A percentile compares a stretch with the other conserved stretches of the same genome.
phyloP scores from a whole-genome alignment of 495 filamentous ascomycete genomes.

The Hypomontagnella submonticulosa region DNA sequence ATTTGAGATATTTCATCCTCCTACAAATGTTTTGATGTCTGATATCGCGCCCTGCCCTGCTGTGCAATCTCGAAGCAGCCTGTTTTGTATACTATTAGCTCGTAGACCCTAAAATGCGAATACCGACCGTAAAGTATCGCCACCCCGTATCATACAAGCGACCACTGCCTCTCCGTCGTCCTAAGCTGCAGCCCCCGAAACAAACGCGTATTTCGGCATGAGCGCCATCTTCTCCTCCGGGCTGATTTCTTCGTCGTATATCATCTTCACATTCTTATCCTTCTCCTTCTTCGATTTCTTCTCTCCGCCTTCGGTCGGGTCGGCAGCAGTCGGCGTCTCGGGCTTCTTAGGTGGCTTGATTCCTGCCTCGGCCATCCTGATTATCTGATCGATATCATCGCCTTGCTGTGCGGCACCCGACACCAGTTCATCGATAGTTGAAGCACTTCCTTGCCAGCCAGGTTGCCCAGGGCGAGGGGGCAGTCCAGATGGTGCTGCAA shows the following conservation, averaged over 20 bases:
- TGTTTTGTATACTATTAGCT: conserved; percentile 21
- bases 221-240: conserved; percentile 89
- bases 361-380: conserved; percentile 67
- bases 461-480: conserved; percentile 55
- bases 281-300: conserved; percentile 80
- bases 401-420: conserved; percentile 60
- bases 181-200: conserved; percentile 57
- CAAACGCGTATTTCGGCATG: conserved; percentile 80
- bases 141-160: conserved; percentile 25
- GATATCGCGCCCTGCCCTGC: conserved; percentile 6
- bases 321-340: conserved; percentile 54
- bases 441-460: conserved; percentile 51
- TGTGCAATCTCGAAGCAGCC: conserved; percentile 7
- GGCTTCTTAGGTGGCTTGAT: conserved; percentile 63
- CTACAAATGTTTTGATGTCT: conserved; percentile 20
- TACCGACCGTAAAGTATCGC: conserved; percentile 18
- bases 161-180: background rate
- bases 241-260: conserved; percentile 82
- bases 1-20: conserved; percentile 3
- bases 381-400: conserved; percentile 68
- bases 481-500: conserved; percentile 45
- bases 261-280: conserved; percentile 73
- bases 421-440: conserved; percentile 72
- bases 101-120: background rate
- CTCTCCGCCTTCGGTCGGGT: conserved; percentile 57